A percentile compares a stretch with the other conserved stretches of the same genome.
Evolutionary conservation across 148 eudicot genomes (phyloP).

Genomic region (Rhododendron vialii): DNA sequence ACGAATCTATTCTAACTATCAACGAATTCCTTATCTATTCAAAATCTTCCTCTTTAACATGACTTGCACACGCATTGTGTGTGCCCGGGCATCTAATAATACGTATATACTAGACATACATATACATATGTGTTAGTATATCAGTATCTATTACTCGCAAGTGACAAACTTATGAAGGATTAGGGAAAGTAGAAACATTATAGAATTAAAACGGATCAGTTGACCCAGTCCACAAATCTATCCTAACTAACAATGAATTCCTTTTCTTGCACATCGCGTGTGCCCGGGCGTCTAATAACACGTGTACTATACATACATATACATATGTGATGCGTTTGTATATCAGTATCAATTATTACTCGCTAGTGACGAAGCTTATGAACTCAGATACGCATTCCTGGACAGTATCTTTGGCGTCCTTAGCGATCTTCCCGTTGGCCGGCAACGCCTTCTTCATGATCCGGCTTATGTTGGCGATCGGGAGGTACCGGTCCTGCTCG

Average conservation of each 20-base stretch:
- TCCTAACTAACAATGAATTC: neutral
- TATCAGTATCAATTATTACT: constrained; percentile 17
- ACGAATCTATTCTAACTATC: neutral
- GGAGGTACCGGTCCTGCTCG: constrained; percentile 32
- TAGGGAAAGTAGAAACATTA: neutral
- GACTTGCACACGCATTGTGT: neutral
- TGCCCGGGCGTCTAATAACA: neutral
- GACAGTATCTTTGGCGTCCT: constrained; percentile 53
- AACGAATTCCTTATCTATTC: neutral
- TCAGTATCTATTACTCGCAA: constrained; percentile 32
- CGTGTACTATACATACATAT: neutral
- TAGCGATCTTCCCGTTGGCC: constrained; percentile 45
- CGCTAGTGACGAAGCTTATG: constrained; percentile 58
- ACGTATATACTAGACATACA: neutral
- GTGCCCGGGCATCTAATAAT: no score
- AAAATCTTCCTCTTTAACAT: neutral
- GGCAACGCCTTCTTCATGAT: constrained; percentile 55
- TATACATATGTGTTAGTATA: neutral
- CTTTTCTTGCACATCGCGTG: neutral
- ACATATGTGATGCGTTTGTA: neutral
- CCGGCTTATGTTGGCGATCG: constrained; percentile 50
- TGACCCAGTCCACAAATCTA: neutral
- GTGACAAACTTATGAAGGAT: constrained; percentile 43
- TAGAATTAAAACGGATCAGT: neutral
- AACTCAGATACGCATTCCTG: constrained; percentile 58